Evolutionary conservation across 176 grass and related monocot species (phyloP), one percentile per base, ranked within the genome.

Genomic region (Poa pratensis): DNA sequence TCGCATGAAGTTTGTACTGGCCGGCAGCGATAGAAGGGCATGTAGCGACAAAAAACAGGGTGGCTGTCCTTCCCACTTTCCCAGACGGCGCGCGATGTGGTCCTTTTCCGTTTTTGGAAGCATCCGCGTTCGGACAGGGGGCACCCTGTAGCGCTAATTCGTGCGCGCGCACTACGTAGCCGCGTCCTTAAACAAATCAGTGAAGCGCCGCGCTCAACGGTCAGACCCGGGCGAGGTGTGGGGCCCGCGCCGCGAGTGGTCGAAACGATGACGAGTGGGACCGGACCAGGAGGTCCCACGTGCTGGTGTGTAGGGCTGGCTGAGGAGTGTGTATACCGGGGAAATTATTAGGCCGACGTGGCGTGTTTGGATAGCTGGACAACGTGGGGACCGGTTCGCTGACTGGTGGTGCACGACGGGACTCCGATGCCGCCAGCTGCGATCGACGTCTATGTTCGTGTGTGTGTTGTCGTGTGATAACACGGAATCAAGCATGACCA

Each of bases 231-330:
- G 6, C 5, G 39, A 0, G 34, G 26, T 6, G 2, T 1, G 1
- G 39, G 18, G 0, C 49, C 49, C 17, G 4, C 9, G 2, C 1
- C 5, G 7, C 6, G 5, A 42, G 7, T 6, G 40, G 40, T 42
- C 5, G 6, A 42, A 6, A 0, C 40, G 6, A 69, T 87, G 86
- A 64, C 53, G 2, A 0, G 74, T 32, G 65, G 65, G 86, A 0
- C 28, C 40, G 11, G 0, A 0, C 0, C 0, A 0, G 0, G 0
- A 0, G 18, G 75, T 0, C 46, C 81, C 57, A 6, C 13, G 0
- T 79, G 75, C n/a, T 11, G 7, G 7, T 6, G 22, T 4, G 8
- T 0, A 5, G 2, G 0, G 0, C 27, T 12, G 69, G 3, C 32
- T 61, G 42, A 9, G 20, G 16, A 40, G 12, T 1, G 50, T 5